phyloP scores from a whole-genome alignment of 805 yeast genomes.

The Ogataea chonburiensis region DNA sequence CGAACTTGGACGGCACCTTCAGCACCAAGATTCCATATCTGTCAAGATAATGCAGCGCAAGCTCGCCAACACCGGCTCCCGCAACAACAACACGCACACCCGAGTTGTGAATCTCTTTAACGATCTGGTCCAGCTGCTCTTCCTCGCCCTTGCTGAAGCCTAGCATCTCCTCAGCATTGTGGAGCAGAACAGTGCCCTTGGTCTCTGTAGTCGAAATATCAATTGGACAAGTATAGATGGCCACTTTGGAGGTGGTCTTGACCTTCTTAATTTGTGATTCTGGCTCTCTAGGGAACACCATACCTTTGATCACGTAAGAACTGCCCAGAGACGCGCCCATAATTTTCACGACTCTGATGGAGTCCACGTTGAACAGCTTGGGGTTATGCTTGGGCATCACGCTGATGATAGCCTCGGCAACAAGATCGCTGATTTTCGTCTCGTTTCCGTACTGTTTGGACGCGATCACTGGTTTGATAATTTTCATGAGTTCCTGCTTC shows the following conservation, averaged over 20 bases:
- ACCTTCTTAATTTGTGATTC: slow-evolving; percentile 81
- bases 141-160: slow-evolving; percentile 97
- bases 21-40: slow-evolving; percentile 81
- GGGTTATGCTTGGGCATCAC: slow-evolving; percentile 73
- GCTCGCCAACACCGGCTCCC: slow-evolving; percentile 91
- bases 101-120: slow-evolving; percentile 76
- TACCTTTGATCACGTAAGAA: slow-evolving; percentile 87
- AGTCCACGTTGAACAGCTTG: slow-evolving; percentile 79
- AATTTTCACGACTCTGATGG: slow-evolving; percentile 91
- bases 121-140: slow-evolving; percentile 80
- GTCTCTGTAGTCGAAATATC: slow-evolving; percentile 97
- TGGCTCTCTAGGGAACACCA: slow-evolving; percentile 98
- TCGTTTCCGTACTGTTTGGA: slow-evolving; percentile 93
- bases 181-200: slow-evolving; percentile 93
- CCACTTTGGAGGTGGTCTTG: slow-evolving; percentile 71
- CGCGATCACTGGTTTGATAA: slow-evolving; percentile 82
- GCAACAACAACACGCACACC: slow-evolving; percentile 90
- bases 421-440: slow-evolving; percentile 69
- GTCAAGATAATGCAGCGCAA: slow-evolving; percentile 90
- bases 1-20: slow-evolving; percentile 91
- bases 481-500: slow-evolving; percentile 59
- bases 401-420: slow-evolving; percentile 78
- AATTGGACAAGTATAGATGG: slow-evolving; percentile 88
- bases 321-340: slow-evolving; percentile 82
- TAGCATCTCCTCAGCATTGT: slow-evolving; percentile 95